Evolutionary conservation across 108 stramenopile genomes (phyloP).

Genomic region (Fragilaria crotonensis): DNA sequence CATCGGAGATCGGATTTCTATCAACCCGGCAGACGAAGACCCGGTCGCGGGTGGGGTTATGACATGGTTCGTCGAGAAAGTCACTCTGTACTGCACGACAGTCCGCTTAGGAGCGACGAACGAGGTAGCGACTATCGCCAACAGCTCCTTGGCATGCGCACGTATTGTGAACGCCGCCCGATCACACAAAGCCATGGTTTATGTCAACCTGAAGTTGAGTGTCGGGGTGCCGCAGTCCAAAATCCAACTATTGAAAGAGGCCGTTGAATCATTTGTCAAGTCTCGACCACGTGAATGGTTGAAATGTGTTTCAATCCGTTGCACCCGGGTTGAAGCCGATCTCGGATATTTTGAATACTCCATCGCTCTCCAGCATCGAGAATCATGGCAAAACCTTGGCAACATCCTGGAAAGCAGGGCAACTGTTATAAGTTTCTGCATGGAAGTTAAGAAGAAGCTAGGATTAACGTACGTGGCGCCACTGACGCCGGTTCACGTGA

Average conservation of each 20-base stretch:
- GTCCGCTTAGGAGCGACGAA: slow-evolving; percentile 51
- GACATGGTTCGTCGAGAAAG: slow-evolving; percentile 58
- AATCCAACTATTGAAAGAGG: slow-evolving; percentile 36
- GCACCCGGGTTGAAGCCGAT: slow-evolving; percentile 49
- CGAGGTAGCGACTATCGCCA: slow-evolving; percentile 52
- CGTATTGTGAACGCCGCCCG: slow-evolving; percentile 67
- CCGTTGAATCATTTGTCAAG: slow-evolving; percentile 60
- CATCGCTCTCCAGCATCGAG: slow-evolving; percentile 38
- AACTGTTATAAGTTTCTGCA: slow-evolving; percentile 47
- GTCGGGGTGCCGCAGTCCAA: slow-evolving; percentile 34
- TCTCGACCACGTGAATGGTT: slow-evolving; percentile 59
- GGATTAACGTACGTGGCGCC: slow-evolving; percentile 53
- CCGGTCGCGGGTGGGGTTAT: slow-evolving; percentile 27
- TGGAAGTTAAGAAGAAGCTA: slow-evolving; percentile 53
- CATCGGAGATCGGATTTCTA: slow-evolving; percentile 34
- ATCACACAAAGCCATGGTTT: slow-evolving; percentile 50
- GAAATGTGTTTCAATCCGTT: slow-evolving; percentile 37
- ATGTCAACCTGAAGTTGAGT: slow-evolving; percentile 50
- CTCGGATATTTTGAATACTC: slow-evolving; percentile 51
- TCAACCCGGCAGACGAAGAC: slow-evolving; percentile 28
- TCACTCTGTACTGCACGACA: slow-evolving; percentile 56
- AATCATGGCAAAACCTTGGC: slow-evolving; percentile 33
- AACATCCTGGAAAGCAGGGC: slow-evolving; percentile 56
- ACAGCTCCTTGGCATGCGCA: slow-evolving; percentile 45
- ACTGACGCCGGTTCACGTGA: slow-evolving; percentile 2